Conservation (phyloP, 1,284 basidiomycete species). For the Porogramme epimiltina region DNA sequence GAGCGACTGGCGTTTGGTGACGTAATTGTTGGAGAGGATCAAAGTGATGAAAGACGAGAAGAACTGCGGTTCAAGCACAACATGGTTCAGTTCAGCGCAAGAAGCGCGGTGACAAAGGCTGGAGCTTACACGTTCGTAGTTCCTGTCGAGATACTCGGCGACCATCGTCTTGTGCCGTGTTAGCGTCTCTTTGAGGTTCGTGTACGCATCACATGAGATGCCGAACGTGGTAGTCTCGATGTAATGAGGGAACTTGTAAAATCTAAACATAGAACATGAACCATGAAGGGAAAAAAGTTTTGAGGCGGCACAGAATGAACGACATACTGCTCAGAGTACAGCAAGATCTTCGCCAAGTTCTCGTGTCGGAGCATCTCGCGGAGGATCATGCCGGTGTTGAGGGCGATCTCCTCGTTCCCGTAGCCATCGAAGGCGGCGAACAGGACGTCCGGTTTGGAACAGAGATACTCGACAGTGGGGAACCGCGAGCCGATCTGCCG, state of each 20-base stretch:
- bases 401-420: constrained; percentile 90
- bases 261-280: constrained; percentile 53
- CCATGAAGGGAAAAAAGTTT: too few relatives aligned
- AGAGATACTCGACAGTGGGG: constrained; percentile 95
- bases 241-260: constrained; percentile 96
- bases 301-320: background rate
- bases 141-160: constrained; percentile 92
- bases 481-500: constrained; percentile 91
- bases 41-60: constrained; percentile 94
- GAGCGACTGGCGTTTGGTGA: constrained; percentile 98
- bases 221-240: constrained; percentile 99
- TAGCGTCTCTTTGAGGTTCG: constrained; percentile 94
- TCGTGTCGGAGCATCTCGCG: constrained; percentile 98
- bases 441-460: constrained; percentile 84
- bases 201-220: constrained; percentile 96
- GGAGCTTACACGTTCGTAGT: constrained; percentile 85
- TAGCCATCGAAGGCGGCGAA: constrained; percentile 91
- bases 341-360: constrained; percentile 84
- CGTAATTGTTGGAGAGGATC: constrained; percentile 93
- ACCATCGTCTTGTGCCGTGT: constrained; percentile 98
- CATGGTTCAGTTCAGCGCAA: constrained; percentile 8
- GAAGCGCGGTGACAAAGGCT: background rate
- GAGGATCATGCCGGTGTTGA: constrained; percentile 98
- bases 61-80: constrained; percentile 57
- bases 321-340: constrained; percentile 91